Evolutionary conservation across 805 yeast species (phyloP).

Genomic region (Kuraishia piskuri): DNA sequence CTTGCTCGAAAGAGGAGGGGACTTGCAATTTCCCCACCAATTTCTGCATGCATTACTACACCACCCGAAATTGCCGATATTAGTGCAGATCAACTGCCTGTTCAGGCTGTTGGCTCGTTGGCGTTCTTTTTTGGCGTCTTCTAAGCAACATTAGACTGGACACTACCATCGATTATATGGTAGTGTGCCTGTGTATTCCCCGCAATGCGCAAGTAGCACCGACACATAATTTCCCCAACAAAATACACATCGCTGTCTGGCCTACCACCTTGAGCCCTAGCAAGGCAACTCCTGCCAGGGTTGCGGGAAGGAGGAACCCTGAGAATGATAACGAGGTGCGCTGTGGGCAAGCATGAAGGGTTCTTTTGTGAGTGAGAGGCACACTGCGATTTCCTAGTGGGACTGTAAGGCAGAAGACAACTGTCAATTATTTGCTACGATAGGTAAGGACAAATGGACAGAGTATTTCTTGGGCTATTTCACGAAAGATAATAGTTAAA

Average conservation of each 20-base stretch:
- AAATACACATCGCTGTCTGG: background rate
- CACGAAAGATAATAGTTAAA: too few relatives aligned
- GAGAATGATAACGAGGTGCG: background rate
- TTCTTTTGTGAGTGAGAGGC: too few relatives aligned
- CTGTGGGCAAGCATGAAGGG: background rate
- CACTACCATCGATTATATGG: too few relatives aligned
- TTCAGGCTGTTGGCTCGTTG: background rate
- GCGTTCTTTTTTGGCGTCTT: too few relatives aligned
- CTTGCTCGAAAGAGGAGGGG: background rate
- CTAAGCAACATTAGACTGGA: too few relatives aligned
- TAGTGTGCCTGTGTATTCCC: too few relatives aligned
- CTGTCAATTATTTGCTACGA: too few relatives aligned
- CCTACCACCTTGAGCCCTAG: too few relatives aligned
- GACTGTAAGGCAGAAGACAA: too few relatives aligned
- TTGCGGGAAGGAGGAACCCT: background rate
- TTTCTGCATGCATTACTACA: background rate
- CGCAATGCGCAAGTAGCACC: background rate
- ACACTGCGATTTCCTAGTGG: too few relatives aligned
- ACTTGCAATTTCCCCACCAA: background rate
- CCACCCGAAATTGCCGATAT: background rate
- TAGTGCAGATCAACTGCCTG: background rate
- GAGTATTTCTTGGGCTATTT: too few relatives aligned
- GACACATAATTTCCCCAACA: background rate
- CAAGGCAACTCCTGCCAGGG: background rate
- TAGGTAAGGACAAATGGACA: too few relatives aligned